These are phyloP conservation scores for Coelastrella sp. DNA, from an alignment of 139 green algal genomes.

Conservation along the genomic window DNA sequence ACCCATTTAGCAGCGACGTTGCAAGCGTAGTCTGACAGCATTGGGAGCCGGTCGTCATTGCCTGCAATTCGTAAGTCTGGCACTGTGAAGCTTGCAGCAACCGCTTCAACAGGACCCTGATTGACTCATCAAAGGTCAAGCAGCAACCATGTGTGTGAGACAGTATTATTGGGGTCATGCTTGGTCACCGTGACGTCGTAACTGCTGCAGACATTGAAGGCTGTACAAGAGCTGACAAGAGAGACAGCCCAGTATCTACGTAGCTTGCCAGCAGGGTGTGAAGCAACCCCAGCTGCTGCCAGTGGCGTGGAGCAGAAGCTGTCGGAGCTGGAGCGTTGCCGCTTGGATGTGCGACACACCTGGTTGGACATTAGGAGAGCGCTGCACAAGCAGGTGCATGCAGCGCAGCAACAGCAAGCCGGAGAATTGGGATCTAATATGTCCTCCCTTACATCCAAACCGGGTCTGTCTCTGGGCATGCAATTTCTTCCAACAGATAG, in stretches of 20 bases:
- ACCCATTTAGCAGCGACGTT: too few species aligned
- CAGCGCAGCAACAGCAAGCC: background rate
- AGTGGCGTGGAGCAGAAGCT: constrained; percentile 4
- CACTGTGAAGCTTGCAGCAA: too few species aligned
- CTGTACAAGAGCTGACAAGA: background rate
- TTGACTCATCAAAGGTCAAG: too few species aligned
- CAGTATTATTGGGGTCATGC: too few species aligned
- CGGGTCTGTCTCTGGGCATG: background rate
- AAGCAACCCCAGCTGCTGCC: background rate
- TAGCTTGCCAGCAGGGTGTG: background rate
- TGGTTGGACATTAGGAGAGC: constrained; percentile 21
- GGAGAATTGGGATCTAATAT: too few species aligned
- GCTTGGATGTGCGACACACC: background rate
- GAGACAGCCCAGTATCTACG: constrained; percentile 7
- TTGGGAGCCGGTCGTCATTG: too few species aligned
- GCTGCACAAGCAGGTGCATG: constrained; percentile 16
- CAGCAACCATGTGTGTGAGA: too few species aligned
- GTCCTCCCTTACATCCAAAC: too few species aligned
- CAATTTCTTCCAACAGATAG: constrained; percentile 23
- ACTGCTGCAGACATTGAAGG: background rate
- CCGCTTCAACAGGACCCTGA: too few species aligned
- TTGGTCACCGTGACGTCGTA: too few species aligned
- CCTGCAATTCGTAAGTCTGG: too few species aligned
- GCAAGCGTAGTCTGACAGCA: too few species aligned
- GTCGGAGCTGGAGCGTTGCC: background rate